Evolutionary conservation across 2,329 filamentous ascomycete species (phyloP), one percentile per base, ranked within the genome.

Genomic region (Cercospora berteroae): DNA sequence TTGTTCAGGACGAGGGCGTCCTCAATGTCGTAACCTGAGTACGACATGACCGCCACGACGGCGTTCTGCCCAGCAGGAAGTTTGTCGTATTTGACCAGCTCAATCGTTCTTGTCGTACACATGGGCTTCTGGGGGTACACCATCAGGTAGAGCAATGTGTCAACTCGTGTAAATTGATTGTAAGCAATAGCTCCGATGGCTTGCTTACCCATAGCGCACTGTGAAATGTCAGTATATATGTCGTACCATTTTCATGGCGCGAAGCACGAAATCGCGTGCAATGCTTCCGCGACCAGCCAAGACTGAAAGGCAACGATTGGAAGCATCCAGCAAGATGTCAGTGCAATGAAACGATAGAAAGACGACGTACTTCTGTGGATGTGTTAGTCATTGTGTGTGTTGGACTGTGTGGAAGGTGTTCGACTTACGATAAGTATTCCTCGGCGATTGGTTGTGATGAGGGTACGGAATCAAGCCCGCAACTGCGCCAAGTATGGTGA

Each of bases 1-100:
- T 97, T 98, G 83, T 99, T 99, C 69, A 99, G 80, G 2, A 99
- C 94, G 18, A 99, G 85, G 9, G 95, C 95, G 84, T 99, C 95
- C 83, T 99, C 95, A 73, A 99, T 99, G 88, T 99, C 95, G 81
- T 99, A 99, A 25, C 95, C 95, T 10, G 94, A 98, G 81, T 95
- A 99, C 59, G 94, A 98, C 95, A 99, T 99, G 81, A 99, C 95
- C 5, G 96, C 95, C 27, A 99, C 95, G 1, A 92, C 97, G 4
- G 95, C 96, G 69, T 97, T 98, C 77, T 99, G 95, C 0, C 95
- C 95, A 5, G 95, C 95, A 0, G 95, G 95, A 13, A 99, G 88
- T 78, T 97, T 97, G 80, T 99, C 95, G 77, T 98, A 99, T 74
- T 96, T 93, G 73, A 96, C 92, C 25, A 99, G 86, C 80, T 99